These are phyloP conservation scores for Cicer chorassanicum DNA, from an alignment of 306 rosid species.

Conservation along the genomic window DNA sequence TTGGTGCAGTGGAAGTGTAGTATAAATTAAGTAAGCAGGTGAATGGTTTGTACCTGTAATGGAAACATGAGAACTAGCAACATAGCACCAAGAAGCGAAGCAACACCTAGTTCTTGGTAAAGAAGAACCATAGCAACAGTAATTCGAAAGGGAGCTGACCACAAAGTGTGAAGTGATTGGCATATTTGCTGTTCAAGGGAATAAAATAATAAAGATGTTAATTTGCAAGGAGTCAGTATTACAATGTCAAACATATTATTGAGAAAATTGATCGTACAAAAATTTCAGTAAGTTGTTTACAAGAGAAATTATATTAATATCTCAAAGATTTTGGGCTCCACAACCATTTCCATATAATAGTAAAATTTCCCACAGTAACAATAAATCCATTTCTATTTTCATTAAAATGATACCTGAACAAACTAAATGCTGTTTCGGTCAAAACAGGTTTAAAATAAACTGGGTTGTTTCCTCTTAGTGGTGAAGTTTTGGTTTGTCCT, in stretches of 20 bases:
- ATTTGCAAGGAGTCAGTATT: constrained; percentile 18
- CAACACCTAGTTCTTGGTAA: constrained; percentile 88
- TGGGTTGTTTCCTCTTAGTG: constrained; percentile 14
- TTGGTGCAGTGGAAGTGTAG: constrained; percentile 11
- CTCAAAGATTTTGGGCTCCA: constrained; percentile 12
- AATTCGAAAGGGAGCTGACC: constrained; percentile 96
- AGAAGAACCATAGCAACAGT: constrained; percentile 72
- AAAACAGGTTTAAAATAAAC: constrained; percentile 12
- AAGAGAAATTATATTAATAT: constrained; percentile 5
- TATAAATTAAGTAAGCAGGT: constrained; percentile 22
- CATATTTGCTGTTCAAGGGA: constrained; percentile 70
- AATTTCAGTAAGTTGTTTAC: constrained; percentile 35
- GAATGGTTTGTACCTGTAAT: constrained; percentile 59
- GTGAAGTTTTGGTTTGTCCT: constrained; percentile 32
- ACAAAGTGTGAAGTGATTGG: constrained; percentile 79
- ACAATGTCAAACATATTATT: constrained; percentile 34
- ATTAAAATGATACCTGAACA: constrained; percentile 17
- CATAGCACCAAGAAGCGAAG: constrained; percentile 83
- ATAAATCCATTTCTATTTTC: constrained; percentile 16
- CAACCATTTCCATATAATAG: constrained; percentile 12
- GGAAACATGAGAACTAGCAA: constrained; percentile 77
- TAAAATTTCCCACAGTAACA: neutral
- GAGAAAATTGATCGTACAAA: constrained; percentile 13
- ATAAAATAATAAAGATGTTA: constrained; percentile 27
- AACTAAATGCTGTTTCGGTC: constrained; percentile 10